Base-by-base conservation (phyloP, 1,284 basidiomycete genomes). In the Fomitopsis pinicola region DNA sequence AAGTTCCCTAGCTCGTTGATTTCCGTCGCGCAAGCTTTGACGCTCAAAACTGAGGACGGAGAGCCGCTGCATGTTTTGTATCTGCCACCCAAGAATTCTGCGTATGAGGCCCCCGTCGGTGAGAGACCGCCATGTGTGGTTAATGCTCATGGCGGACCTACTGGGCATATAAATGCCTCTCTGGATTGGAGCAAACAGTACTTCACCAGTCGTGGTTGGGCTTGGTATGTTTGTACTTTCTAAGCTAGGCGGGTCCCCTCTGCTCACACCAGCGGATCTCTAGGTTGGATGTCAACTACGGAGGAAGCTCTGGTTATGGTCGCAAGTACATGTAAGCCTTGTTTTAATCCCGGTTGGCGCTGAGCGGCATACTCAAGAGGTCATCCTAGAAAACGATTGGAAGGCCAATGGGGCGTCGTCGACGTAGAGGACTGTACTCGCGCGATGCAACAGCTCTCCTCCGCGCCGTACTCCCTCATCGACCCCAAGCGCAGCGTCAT, bases 221-320 rank as follows among this genome's bases (percentile, higher is more conserved):
- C 78, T 8, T 87, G 85, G 82, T 85, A 65, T 52, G 22, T 22
- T 12, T 38, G 4, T 33, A n/a, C n/a, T n/a, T n/a, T n/a, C n/a
- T n/a, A n/a, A 33, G 30, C 30, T 33, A 28, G 1, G 26, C 28
- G 3, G 12, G 12, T 6, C 28, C 12, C 10, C 7, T 58, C 45
- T 36, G 36, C 42, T 42, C 42, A 60, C 50, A 35, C 45, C 3
- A 19, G 4, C 42, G 12, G 15, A 12, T 6, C 1, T n/a, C 60
- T 61, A 88, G 87, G 80, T 72, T 89, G 22, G 82, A 84, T 61
- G 86, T 91, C 17, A 87, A 90, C 68, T 90, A 89, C 66, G 80
- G 87, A 6, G 89, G 89, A 0, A 87, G 84, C 6, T 84, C 83
- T 5, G 86, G 86, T 0, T 88, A 86, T 65, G 88, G 88, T 0